phyloP scores from a whole-genome alignment of 257 asterid genomes.

The Lantana camara region DNA sequence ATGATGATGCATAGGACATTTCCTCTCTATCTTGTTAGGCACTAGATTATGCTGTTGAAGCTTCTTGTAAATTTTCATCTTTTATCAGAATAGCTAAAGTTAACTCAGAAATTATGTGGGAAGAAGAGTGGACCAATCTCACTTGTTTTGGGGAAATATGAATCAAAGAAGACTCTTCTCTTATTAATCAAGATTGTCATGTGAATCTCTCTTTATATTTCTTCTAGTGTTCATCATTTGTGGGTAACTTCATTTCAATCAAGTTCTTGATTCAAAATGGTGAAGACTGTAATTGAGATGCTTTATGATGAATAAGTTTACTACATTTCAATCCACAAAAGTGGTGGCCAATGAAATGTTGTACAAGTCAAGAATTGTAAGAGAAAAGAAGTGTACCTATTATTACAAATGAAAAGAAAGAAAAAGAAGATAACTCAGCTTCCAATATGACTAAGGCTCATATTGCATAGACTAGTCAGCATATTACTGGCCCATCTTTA shows the following conservation, averaged over 20 bases:
- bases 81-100: slow-evolving; percentile 6
- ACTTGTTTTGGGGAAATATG: neutral
- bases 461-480: slow-evolving; percentile 59
- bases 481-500: slow-evolving; percentile 60
- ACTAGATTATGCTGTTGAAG: slow-evolving; percentile 8
- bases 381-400: slow-evolving; percentile 25
- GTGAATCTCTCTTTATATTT: neutral
- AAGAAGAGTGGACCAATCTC: neutral
- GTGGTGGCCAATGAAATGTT: slow-evolving; percentile 18
- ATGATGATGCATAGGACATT: slow-evolving; percentile 43
- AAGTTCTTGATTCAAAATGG: neutral
- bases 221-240: neutral
- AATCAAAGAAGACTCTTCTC: neutral
- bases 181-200: neutral
- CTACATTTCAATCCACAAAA: slow-evolving; percentile 17
- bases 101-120: neutral
- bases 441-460: slow-evolving; percentile 33
- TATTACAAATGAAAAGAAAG: slow-evolving; percentile 18
- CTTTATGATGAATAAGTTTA: neutral
- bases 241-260: neutral
- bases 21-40: slow-evolving; percentile 5
- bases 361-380: slow-evolving; percentile 22
- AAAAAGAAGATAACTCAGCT: slow-evolving; percentile 11
- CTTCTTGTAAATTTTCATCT: slow-evolving; percentile 46
- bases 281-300: neutral